phyloP scores from a whole-genome alignment of 495 filamentous ascomycete genomes.

The Talaromyces nanjingensis region DNA sequence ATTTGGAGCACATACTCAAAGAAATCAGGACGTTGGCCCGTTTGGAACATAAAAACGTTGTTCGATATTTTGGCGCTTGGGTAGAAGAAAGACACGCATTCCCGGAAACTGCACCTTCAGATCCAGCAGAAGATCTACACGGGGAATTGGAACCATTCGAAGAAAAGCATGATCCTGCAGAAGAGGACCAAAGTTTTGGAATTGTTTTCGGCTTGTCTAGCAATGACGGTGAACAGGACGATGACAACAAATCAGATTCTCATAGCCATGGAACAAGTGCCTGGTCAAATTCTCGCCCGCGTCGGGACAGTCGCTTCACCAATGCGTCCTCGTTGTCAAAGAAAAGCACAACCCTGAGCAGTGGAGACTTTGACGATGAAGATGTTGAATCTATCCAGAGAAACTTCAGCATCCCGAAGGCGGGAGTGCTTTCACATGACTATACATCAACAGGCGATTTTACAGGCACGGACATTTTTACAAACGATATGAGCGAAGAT shows the following conservation, averaged over 20 bases:
- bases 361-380: conserved; percentile 25
- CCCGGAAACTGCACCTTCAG: conserved; percentile 11
- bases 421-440: conserved; percentile 16
- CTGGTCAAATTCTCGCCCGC: conserved; percentile 13
- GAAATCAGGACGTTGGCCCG: conserved; percentile 47
- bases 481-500: conserved; percentile 39
- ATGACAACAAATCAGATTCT: conserved; percentile 14
- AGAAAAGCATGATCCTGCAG: conserved; percentile 12
- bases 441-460: conserved; percentile 27
- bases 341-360: conserved; percentile 23
- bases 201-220: conserved; percentile 25
- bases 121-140: conserved; percentile 6
- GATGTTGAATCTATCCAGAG: conserved; percentile 38
- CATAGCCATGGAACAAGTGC: conserved; percentile 19
- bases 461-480: conserved; percentile 43
- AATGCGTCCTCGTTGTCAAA: conserved; percentile 23
- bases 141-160: conserved; percentile 11
- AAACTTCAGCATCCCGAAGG: conserved; percentile 19
- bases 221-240: conserved; percentile 22
- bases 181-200: conserved; percentile 31
- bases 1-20: conserved; percentile 44
- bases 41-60: conserved; percentile 48
- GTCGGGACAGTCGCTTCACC: conserved; percentile 21
- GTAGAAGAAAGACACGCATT: conserved; percentile 36
- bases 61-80: conserved; percentile 49